Evolutionary conservation across 2,329 filamentous ascomycete genomes (phyloP), one percentile per base, ranked within the genome.

Genomic region (Fonsecaea nubica): DNA sequence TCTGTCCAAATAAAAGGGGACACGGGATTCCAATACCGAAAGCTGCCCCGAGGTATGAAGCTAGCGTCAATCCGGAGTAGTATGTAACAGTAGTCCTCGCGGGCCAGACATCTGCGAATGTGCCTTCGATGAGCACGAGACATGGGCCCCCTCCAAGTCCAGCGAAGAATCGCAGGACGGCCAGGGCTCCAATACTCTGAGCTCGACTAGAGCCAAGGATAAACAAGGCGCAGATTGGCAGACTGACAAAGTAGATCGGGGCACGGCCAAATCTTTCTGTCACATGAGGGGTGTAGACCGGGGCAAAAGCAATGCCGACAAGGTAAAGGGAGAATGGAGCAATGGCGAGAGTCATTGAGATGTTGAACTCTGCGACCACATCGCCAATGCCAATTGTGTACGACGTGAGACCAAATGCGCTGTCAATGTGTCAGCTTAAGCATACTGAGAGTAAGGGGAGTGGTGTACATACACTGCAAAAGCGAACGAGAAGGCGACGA

Each of bases 101-200:
- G 21, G 42, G 42, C 42, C 42, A 48, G 8, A 48, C 42, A 48
- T 48, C 42, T 21, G 42, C 42, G n/a, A 48, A 48, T 48, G 42
- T 48, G 21, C 42, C 42, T 18, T 48, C 42, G 42, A 48, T 48
- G 42, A 48, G 42, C n/a, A 48, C 42, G n/a, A 48, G 42, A 48
- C 42, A 48, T 2, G 42, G 42, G 15, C 42, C 42, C 10, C 42
- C 42, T 21, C 42, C 42, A 1, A 48, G 42, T 18, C 42, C 42
- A 7, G 42, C 42, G n/a, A 48, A 48, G 42, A 48, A 48, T 18
- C 42, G 42, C 15, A 48, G 5, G 42, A 48, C 10, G 6, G 42
- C 42, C 10, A 48, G n/a, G 6, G 42, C 42, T 2, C 42, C 42
- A 21, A 21, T 48, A 18, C 42, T 48, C 42, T 48, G 42, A 48